Base-by-base conservation (phyloP, 495 filamentous ascomycete genomes). In the Penicillium macrosclerotiorum region DNA sequence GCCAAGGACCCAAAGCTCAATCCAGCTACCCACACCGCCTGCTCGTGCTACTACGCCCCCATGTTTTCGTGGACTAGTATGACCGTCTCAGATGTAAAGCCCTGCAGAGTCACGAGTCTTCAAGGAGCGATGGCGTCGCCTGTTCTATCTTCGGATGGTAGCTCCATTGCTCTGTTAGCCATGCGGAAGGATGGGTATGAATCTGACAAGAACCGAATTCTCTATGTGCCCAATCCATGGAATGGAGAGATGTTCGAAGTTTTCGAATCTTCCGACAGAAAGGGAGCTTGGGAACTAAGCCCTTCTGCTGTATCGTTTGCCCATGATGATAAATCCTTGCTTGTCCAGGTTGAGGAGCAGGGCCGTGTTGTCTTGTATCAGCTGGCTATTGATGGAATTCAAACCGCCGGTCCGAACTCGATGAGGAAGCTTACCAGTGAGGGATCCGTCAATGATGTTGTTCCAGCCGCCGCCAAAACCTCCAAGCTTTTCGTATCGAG, bases 131-230 rank as follows among this genome's bases (percentile, higher is more conserved):
- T 83, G 56, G 77, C 82, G 0, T 80, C 74, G 5, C 92, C 92
- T 1, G 78, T 83, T 4, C 86, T 95, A 49, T 88, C 88, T 2
- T 82, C 85, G 13, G 78, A 84, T 54, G 89, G 88, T 1, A 77
- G 73, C 37, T 76, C 76, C 35, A 77, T 90, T 7, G 91, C 83
- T n/a, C 90, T 96, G 49, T 79, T 90, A 31, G 77, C 84, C 24
- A 91, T 91, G 88, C 73, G 77, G 18, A 71, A 81, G 48, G 81
- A 85, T 52, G 89, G 89, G 17, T 96, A 97, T 59, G 92, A 97
- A 67, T 85, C 85, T 8, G 92, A 96, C 69, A 88, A 89, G 64
- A 86, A 90, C 36, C 75, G 87, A 3, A 75, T 95, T 3, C 64
- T 96, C 40, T 67, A 95, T 11, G 62, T 89, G 36, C 65, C 66